A percentile compares a stretch with the other conserved stretches of the same genome.
phyloP scores from a whole-genome alignment of 768 basidiomycete genomes.

The Neoboletus magnificus region DNA sequence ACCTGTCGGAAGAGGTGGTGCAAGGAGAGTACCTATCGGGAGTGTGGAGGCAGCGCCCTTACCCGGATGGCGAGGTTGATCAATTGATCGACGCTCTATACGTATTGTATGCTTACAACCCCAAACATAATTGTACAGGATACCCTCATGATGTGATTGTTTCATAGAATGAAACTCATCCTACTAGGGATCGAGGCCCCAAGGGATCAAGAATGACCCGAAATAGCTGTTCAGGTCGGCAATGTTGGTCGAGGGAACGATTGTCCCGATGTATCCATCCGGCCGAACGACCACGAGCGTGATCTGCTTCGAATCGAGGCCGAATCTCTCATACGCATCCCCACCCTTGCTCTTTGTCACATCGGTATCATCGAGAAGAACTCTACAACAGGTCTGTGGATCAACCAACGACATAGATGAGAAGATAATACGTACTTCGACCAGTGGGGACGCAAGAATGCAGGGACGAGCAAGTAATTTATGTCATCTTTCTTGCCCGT shows the following conservation, averaged over 20 bases:
- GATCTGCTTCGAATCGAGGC: constrained; percentile 27
- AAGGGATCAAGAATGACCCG: constrained; percentile 38
- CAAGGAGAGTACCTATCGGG: constrained; percentile 64
- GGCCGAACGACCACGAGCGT: constrained; percentile 39
- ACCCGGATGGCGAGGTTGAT: constrained; percentile 49
- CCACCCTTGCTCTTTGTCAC: constrained; percentile 31
- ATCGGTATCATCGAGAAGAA: constrained; percentile 37
- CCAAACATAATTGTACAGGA: constrained; percentile 23
- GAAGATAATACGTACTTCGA: constrained; percentile 33
- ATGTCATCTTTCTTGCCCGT: constrained; percentile 31
- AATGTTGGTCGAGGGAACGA: constrained; percentile 27
- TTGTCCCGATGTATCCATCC: constrained; percentile 39
- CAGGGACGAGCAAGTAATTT: constrained; percentile 35
- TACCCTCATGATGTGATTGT: constrained; percentile 6
- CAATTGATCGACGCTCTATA: neutral
- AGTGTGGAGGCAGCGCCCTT: constrained; percentile 59
- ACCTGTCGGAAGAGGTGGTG: constrained; percentile 44
- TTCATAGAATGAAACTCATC: neutral
- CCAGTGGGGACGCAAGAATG: constrained; percentile 39
- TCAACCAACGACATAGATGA: neutral
- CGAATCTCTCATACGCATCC: constrained; percentile 33
- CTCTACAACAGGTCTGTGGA: constrained; percentile 18
- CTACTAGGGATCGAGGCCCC: neutral
- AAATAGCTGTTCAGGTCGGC: constrained; percentile 49
- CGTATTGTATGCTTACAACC: constrained; percentile 14